Base-by-base conservation (phyloP, 179 eudicot species). In the Beta corolliflora region DNA sequence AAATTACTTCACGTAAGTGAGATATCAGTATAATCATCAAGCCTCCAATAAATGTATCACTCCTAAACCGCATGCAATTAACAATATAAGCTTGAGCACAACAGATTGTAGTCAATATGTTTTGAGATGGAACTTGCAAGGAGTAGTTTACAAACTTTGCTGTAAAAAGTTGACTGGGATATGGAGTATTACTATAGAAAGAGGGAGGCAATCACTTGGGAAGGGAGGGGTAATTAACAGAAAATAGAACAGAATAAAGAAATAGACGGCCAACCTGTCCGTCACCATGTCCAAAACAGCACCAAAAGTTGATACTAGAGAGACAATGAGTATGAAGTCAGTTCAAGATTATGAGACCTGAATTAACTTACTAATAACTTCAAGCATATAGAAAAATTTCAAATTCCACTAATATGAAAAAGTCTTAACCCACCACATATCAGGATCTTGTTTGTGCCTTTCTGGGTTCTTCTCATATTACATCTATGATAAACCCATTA, bases 211-310 rank as follows among this genome's bases (percentile, higher is more conserved):
- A 75, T 9, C 41, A 19, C 13, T 55, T 8, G 36, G 29, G 66
- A 13, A 19, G 12, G 29, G 29, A 75, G 19, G 54, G 36, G 54
- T 11, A 16, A 75, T 19, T 59, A 56, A 36, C 16, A 59, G 15
- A 77, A 9, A 50, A 67, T 18, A 31, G 53, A 44, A 29, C 18
- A 29, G 65, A 18, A 68, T 25, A 36, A 55, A 19, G 78, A 45
- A 16, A 7, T 52, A 76, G 10, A 25, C 54, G 64, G 59, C 74
- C 55, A 72, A 95, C 98, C 97, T 92, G 87, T 95, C 98, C 8
- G 98, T 95, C 84, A 95, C 97, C 97, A 95, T 95, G 89, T 93
- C 98, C 88, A 95, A 83, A 84, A 95, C 97, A 73, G 98, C 97
- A 73, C 98, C 98, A 87, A 93, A 94, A 59, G 97, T 93, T 73